A percentile compares a stretch with the other conserved stretches of the same genome.
These are phyloP conservation scores for Echites panduratus DNA, from an alignment of 257 asterid genomes.

Conservation along the genomic window DNA sequence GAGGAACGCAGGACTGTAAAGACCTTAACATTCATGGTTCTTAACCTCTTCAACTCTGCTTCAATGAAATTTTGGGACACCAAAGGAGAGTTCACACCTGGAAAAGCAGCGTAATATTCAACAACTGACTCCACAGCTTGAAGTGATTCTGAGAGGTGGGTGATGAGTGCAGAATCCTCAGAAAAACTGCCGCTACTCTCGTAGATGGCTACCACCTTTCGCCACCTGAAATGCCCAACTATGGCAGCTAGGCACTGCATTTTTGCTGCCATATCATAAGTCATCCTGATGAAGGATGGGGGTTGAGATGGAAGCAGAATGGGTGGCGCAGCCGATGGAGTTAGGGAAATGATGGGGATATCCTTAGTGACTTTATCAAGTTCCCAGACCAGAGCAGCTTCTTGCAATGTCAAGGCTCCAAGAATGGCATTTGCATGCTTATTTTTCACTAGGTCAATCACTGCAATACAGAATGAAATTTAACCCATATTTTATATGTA, in stretches of 20 bases:
- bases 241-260: conserved; percentile 44
- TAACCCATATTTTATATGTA: no score
- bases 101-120: conserved; percentile 31
- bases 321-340: conserved; percentile 23
- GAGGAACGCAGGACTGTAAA: conserved; percentile 40
- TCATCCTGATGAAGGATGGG: conserved; percentile 23
- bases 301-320: conserved; percentile 11
- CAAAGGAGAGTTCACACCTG: conserved; percentile 20
- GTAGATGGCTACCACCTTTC: conserved; percentile 35
- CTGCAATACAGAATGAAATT: conserved; percentile 17
- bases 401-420: conserved; percentile 41
- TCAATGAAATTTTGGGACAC: conserved; percentile 19
- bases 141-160: conserved; percentile 40
- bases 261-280: conserved; percentile 23
- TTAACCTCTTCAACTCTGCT: conserved; percentile 28
- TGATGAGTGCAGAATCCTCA: conserved; percentile 20
- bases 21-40: conserved; percentile 20
- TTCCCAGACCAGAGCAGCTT: conserved; percentile 38
- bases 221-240: conserved; percentile 47
- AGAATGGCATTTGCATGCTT: conserved; percentile 34
- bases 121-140: conserved; percentile 26
- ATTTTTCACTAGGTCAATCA: conserved; percentile 29
- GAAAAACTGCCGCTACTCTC: conserved; percentile 31
- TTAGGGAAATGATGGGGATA: conserved; percentile 36
- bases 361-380: conserved; percentile 10